Percentiles rank a stretch among this genome's conserved stretches.
These are phyloP conservation scores for Pseudovirgaria hyperparasitica DNA, from an alignment of 2,329 filamentous ascomycete genomes.

Conservation along the genomic window DNA sequence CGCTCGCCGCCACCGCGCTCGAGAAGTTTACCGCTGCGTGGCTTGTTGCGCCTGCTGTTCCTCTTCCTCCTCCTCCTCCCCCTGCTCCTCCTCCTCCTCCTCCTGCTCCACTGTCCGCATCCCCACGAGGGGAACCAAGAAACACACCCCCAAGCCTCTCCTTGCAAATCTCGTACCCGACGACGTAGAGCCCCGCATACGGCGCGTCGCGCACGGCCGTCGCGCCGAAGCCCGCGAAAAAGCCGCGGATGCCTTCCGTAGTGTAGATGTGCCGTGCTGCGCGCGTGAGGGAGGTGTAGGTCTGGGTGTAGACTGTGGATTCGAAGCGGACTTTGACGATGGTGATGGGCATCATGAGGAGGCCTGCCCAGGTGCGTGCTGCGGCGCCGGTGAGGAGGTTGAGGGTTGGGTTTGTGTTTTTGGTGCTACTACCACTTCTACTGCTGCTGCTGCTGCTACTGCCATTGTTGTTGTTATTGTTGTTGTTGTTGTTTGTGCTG, in stretches of 20 bases:
- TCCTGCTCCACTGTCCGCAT: slow-evolving; percentile 15
- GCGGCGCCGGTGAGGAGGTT: slow-evolving; percentile 78
- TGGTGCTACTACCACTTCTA: slow-evolving; percentile 7
- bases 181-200: slow-evolving; percentile 86
- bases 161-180: slow-evolving; percentile 85
- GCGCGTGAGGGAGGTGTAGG: slow-evolving; percentile 61
- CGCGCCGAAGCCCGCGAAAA: slow-evolving; percentile 88
- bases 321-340: slow-evolving; percentile 96
- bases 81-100: slow-evolving; percentile 4
- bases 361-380: slow-evolving; percentile 74
- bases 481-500: no score
- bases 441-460: slow-evolving; percentile 5
- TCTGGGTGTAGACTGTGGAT: slow-evolving; percentile 71
- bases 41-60: slow-evolving; percentile 16
- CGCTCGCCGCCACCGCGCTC: slow-evolving; percentile 69
- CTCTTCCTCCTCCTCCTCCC: slow-evolving; percentile 8
- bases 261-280: slow-evolving; percentile 64
- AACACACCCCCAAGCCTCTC: no score
- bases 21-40: slow-evolving; percentile 70
- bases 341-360: slow-evolving; percentile 89
- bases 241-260: slow-evolving; percentile 64
- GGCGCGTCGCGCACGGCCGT: slow-evolving; percentile 92
- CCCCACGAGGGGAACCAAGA: slow-evolving; percentile 16
- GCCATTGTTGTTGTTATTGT: slow-evolving; percentile 3
- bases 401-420: slow-evolving; percentile 60